phyloP scores from a whole-genome alignment of 2,329 filamentous ascomycete species.

The Pyrenochaeta sp. region DNA sequence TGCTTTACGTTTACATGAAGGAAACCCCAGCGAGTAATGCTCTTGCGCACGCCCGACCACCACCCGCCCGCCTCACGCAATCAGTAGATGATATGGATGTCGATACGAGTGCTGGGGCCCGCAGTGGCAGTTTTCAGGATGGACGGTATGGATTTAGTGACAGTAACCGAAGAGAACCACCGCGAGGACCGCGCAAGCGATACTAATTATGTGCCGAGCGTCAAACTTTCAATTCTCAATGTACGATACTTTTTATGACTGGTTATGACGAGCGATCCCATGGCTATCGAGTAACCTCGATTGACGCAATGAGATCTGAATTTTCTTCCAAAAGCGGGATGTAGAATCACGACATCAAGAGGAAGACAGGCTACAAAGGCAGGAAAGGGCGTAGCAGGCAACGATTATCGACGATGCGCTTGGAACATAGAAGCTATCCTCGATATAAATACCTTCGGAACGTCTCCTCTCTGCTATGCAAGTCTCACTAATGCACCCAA shows the following conservation, averaged over 20 bases:
- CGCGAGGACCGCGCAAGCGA: constrained; percentile 44
- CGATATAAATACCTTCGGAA: too few relatives aligned
- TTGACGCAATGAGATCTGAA: neutral
- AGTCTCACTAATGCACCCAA: neutral
- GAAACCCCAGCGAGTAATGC: constrained; percentile 46
- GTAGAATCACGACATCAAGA: neutral
- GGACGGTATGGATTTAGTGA: constrained; percentile 55
- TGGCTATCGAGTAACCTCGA: neutral
- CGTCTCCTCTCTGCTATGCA: neutral
- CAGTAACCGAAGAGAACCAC: constrained; percentile 32
- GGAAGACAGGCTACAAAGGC: neutral
- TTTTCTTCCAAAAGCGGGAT: neutral
- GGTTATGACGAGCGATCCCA: constrained; percentile 5
- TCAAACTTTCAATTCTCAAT: constrained; percentile 16
- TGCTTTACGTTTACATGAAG: constrained; percentile 78
- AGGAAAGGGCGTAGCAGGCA: neutral
- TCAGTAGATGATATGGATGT: constrained; percentile 55
- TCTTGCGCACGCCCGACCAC: constrained; percentile 40
- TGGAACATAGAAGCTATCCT: constrained; percentile 5
- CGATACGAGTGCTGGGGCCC: constrained; percentile 34
- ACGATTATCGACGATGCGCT: neutral
- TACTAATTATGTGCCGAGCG: constrained; percentile 28
- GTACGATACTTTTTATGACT: constrained; percentile 38
- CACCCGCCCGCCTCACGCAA: constrained; percentile 30
- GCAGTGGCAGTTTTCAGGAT: constrained; percentile 52